A percentile compares a stretch with the other conserved stretches of the same genome.
Conservation (phyloP, 257 asterid genomes). For the Solanum ossicruentum region DNA sequence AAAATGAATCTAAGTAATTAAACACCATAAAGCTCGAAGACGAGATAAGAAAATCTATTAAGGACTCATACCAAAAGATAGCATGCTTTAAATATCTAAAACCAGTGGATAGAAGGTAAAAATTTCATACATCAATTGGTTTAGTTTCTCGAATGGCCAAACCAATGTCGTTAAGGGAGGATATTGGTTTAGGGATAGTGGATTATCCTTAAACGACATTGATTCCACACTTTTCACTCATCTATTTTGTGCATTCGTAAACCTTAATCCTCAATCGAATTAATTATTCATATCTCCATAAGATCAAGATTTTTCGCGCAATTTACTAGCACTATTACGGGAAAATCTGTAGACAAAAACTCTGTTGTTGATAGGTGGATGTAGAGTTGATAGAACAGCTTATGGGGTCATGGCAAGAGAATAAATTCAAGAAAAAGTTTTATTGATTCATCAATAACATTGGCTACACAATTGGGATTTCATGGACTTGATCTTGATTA, state of each 20-base stretch:
- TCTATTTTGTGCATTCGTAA: slow-evolving; percentile 42
- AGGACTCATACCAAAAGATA: background rate
- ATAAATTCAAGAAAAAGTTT: slow-evolving; percentile 16
- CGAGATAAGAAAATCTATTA: background rate
- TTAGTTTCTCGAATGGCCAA: background rate
- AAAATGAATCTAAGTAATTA: background rate
- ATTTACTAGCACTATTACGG: slow-evolving; percentile 27
- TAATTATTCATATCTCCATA: slow-evolving; percentile 23
- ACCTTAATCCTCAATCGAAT: slow-evolving; percentile 20
- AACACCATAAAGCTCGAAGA: background rate
- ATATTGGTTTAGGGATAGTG: slow-evolving; percentile 22
- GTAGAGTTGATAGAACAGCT: background rate
- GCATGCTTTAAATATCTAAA: background rate
- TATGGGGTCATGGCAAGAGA: slow-evolving; percentile 30
- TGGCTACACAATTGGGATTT: slow-evolving; percentile 27
- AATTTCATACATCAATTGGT: background rate
- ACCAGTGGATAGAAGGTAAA: background rate
- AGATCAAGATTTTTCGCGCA: slow-evolving; percentile 10
- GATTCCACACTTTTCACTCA: slow-evolving; percentile 38
- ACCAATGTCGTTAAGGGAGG: slow-evolving; percentile 19
- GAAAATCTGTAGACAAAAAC: slow-evolving; percentile 23
- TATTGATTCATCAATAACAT: slow-evolving; percentile 29
- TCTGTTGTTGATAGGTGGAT: slow-evolving; percentile 39
- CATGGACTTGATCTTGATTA: slow-evolving; percentile 37
- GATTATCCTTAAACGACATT: background rate